Base-by-base conservation (phyloP, 768 basidiomycete species). In the Collybia sordida region DNA sequence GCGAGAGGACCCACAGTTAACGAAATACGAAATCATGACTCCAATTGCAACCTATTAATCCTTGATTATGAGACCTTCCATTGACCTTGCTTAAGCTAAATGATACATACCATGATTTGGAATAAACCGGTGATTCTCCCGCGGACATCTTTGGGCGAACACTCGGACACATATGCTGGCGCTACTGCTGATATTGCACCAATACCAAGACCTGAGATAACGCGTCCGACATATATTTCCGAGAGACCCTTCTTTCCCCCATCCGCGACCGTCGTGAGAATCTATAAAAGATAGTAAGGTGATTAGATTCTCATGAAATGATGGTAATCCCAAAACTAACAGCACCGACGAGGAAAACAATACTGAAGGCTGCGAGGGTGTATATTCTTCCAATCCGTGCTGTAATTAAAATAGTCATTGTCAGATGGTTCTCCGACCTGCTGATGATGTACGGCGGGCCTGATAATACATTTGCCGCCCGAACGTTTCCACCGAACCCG, bases 151-250 rank as follows among this genome's bases (percentile, higher is more conserved):
- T 93, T 94, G 5, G 93, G 93, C 1, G 86, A 78, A 65, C 91
- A 92, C 66, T 95, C 93, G 9, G 88, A 86, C 19, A 94, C 91
- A 60, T 82, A 96, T 0, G 90, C 83, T 4, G 92, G 93, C 1
- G 90, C 82, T 4, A 93, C 86, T 21, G 86, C 82, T 6, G 75
- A 90, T 58, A 93, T 90, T 7, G 78, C 86, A 52, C 93, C 93
- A 44, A 94, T 86, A 24, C 91, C 93, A 31, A 92, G 24, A 38
- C 92, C 92, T n/a, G 86, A 80, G 39, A 93, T 72, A 31, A 91
- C 86, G 47, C 92, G 85, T 27, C 93, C 93, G 8, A 76, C 77
- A 62, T 93, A 93, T 50, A 94, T 90, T 61, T 85, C 79, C 9
- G 72, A 73, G 6, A 93, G 68, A 3, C 87, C 86, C n/a, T 73